Percentiles rank a stretch among this genome's conserved stretches.
Conservation (phyloP, 306 rosid genomes). For the Rubus parviflorus region DNA sequence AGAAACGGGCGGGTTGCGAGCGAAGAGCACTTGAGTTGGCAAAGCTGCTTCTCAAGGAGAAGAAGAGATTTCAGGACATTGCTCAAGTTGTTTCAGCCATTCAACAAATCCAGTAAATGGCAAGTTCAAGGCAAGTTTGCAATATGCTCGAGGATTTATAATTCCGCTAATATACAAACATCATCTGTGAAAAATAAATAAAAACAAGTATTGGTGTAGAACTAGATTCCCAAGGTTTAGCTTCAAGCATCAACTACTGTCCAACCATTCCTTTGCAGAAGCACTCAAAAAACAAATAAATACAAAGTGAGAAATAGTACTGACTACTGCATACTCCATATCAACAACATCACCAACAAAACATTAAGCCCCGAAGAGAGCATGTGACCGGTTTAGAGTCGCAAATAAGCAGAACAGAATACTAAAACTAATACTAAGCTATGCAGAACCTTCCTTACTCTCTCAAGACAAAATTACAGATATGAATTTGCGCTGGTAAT, state of each 20-base stretch:
- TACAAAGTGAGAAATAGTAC: background rate
- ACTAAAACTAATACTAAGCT: slow-evolving; percentile 8
- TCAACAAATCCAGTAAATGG: slow-evolving; percentile 32
- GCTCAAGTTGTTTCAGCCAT: slow-evolving; percentile 55
- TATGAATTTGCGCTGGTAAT: background rate
- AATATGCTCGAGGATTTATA: too few relatives aligned
- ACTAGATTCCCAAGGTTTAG: too few relatives aligned
- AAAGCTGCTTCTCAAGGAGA: slow-evolving; percentile 69
- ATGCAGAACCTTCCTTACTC: slow-evolving; percentile 2
- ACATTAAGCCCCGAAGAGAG: background rate
- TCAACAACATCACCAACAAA: background rate
- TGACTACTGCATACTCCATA: background rate
- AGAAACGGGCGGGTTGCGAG: slow-evolving; percentile 65
- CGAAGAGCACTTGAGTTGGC: slow-evolving; percentile 60
- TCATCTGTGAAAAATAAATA: too few relatives aligned
- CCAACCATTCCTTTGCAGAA: background rate
- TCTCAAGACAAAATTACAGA: background rate
- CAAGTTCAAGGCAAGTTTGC: too few relatives aligned
- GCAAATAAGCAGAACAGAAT: background rate
- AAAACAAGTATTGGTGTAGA: too few relatives aligned
- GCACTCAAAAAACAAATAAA: background rate
- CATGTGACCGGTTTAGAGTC: background rate
- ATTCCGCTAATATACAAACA: too few relatives aligned
- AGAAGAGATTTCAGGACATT: slow-evolving; percentile 54
- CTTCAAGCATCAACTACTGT: background rate